Percentiles rank a stretch among this genome's conserved stretches.
Evolutionary conservation across 225 moss, liverwort and hornwort genomes (phyloP).

Genomic region (Marchantia polymorpha): DNA sequence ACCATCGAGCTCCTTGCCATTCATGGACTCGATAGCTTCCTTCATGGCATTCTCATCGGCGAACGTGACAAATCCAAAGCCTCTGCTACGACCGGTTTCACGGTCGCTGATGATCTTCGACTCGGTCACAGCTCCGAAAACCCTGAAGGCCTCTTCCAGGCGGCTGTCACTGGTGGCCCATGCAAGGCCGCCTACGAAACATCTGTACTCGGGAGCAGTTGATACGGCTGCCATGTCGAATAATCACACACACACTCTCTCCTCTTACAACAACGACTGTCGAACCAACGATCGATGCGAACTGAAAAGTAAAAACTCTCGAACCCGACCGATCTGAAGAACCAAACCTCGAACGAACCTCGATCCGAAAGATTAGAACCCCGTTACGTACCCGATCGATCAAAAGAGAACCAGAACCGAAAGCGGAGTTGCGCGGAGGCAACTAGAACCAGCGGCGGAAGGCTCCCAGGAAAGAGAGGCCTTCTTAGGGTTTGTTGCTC

Average conservation of each 20-base stretch:
- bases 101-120: constrained; percentile 67
- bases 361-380: constrained; percentile 24
- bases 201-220: constrained; percentile 41
- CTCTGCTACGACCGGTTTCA: constrained; percentile 71
- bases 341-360: constrained; percentile 25
- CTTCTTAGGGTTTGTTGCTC: constrained; percentile 7
- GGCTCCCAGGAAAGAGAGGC: constrained; percentile 22
- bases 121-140: constrained; percentile 55
- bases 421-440: constrained; percentile 21
- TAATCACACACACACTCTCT: constrained; percentile 1
- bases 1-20: constrained; percentile 66
- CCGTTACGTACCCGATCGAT: constrained; percentile 14
- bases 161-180: constrained; percentile 61
- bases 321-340: constrained; percentile 17
- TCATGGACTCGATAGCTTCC: constrained; percentile 53
- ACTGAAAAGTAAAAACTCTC: constrained; percentile 15
- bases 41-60: constrained; percentile 48
- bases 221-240: not conserved
- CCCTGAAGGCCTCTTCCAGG: constrained; percentile 55
- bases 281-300: constrained; percentile 16
- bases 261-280: not conserved
- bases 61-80: constrained; percentile 74
- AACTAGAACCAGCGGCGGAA: constrained; percentile 21
- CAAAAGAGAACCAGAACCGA: constrained; percentile 23
- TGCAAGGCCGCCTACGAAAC: constrained; percentile 66